Base-by-base conservation (phyloP, 192 early-diverging fungal genomes). In the Obelidium mucronatum region DNA sequence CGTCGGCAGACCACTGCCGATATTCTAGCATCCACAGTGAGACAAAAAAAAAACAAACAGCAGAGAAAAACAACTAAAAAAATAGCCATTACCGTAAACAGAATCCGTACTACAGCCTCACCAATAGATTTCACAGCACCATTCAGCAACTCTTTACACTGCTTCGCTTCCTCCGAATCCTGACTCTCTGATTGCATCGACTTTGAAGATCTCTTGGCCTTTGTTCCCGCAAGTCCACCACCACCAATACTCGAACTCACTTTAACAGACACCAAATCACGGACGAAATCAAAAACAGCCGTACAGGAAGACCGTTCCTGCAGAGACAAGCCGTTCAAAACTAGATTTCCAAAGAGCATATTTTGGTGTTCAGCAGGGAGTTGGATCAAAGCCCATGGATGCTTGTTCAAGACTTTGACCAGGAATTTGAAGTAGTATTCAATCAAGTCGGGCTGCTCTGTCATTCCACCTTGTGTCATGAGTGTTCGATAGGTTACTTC, bases 381-480 rank as follows among this genome's bases (percentile, higher is more conserved):
- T 26, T 35, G 36, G 2, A 71, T 19, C 2, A 83, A 34, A 8
- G 73, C 72, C 80, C 80, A 79, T 0, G 75, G 75, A 64, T 69
- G 76, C 31, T 37, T 33, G 13, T 15, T 40, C 3, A 55, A 62
- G 26, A 79, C 81, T 33, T 66, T 37, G 13, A 58, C 40, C 2
- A 84, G 59, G 22, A 84, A 42, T 31, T 69, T 75, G 58, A 81
- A 81, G 74, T 72, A 81, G 1, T 68, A 35, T 3, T 70, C 63
- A 26, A 84, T 79, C 13, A 84, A 1, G 59, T 80, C 82, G 5
- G 80, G 59, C 19, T 59, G 42, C 28, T 73, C 68, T 28, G 51
- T 53, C 79, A 84, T 73, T n/a, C 48, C 67, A 1, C 69, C 77
- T 40, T 69, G 40, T n/a, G 24, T 48, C 11, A 64, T 28, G 24